Conservation (phyloP, 805 yeast species). For the Saccharomycopsis olivae region DNA sequence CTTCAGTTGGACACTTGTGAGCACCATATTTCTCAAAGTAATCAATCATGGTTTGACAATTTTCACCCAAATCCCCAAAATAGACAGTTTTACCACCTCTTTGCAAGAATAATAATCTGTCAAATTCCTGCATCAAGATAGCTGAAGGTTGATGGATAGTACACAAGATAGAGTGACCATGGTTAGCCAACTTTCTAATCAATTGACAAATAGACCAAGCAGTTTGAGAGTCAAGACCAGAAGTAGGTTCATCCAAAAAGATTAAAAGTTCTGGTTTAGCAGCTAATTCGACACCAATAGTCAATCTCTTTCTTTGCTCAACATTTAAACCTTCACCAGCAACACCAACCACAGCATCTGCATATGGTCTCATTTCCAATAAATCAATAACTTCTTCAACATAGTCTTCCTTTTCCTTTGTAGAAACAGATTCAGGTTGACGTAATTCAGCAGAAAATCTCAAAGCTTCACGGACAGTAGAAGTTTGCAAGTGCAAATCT, state of each 20-base stretch:
- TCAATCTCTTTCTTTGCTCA: slow-evolving; percentile 56
- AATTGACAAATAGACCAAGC: slow-evolving; percentile 63
- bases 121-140: slow-evolving; percentile 54
- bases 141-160: slow-evolving; percentile 77
- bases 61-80: slow-evolving; percentile 70
- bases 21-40: slow-evolving; percentile 72
- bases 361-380: slow-evolving; percentile 57
- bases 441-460: slow-evolving; percentile 63
- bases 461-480: slow-evolving; percentile 68
- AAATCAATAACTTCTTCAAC: slow-evolving; percentile 59
- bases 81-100: slow-evolving; percentile 75
- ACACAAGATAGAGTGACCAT: slow-evolving; percentile 68
- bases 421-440: slow-evolving; percentile 49
- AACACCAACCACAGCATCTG: slow-evolving; percentile 74
- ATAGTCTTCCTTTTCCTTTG: slow-evolving; percentile 50
- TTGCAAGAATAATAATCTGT: slow-evolving; percentile 53
- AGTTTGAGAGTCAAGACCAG: slow-evolving; percentile 58
- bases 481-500: slow-evolving; percentile 58
- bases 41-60: slow-evolving; percentile 43
- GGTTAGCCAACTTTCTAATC: slow-evolving; percentile 54
- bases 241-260: slow-evolving; percentile 64
- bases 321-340: slow-evolving; percentile 65
- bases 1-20: slow-evolving; percentile 45
- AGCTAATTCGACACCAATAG: slow-evolving; percentile 64
- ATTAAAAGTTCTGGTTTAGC: slow-evolving; percentile 56